Evolutionary conservation across 352 stramenopile genomes (phyloP), one percentile per base, ranked within the genome.

Genomic region (Pythium angustatum): DNA sequence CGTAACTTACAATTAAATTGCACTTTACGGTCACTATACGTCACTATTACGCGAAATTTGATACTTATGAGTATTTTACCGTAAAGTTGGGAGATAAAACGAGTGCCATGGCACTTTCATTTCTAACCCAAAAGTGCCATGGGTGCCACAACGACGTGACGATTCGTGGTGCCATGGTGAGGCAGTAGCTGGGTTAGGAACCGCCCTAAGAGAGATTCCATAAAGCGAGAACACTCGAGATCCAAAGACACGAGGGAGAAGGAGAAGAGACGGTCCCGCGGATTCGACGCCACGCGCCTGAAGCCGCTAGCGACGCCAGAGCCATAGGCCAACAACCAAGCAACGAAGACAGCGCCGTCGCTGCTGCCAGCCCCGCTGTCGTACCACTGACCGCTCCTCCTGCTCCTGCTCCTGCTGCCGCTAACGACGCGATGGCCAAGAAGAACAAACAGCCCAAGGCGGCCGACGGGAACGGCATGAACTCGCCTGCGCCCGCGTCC

Each of bases 371-470:
- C 22, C 50, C 53, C 27, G 53, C 38, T 28, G 53, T 33, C 22
- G 36, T 26, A 19, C 36, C 53, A 2, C 53, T 28, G 19, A 45
- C 19, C 19, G n/a, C 40, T 21, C 10, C 44, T 28, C 15, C 30
- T 28, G 19, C 30, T 17, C 28, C 11, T 17, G 24, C 45, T 9
- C 9, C 45, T 9, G 6, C 26, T 17, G 43, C 40, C 28, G 36
- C 17, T 22, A 51, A 61, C 50, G 53, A 56, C 48, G 49, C 62
- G 8, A 90, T 90, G 81, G 78, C 47, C 40, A 90, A 88, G 78
- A 93, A 91, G 69, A 66, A 69, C 21, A 86, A 88, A 68, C 68
- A 79, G 34, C 41, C 45, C 55, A 83, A 78, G 59, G 22, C 9
- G 51, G 52, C 14, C 22, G 45, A 26, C 27, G 40, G 21, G 4